A percentile compares a stretch with the other conserved stretches of the same genome.
phyloP scores from a whole-genome alignment of 2,329 filamentous ascomycete species.

The Chaetoscypha palmicola region DNA sequence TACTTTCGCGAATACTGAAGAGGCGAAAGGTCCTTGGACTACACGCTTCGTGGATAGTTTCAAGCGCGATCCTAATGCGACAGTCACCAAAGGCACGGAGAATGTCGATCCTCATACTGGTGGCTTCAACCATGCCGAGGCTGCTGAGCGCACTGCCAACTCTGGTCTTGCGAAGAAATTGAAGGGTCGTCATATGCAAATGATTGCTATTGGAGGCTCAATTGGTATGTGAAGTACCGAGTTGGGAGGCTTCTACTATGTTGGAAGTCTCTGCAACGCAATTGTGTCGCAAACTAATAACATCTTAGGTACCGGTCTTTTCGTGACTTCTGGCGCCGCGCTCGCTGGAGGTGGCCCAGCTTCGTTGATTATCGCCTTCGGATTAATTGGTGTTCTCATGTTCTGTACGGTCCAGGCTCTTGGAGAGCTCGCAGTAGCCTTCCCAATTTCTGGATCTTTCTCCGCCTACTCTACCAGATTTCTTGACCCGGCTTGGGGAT shows the following conservation, averaged over 20 bases:
- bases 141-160: slow-evolving; percentile 57
- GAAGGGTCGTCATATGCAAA: slow-evolving; percentile 47
- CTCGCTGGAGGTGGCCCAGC: slow-evolving; percentile 32
- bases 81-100: slow-evolving; percentile 32
- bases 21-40: slow-evolving; percentile 15
- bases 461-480: slow-evolving; percentile 90
- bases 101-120: background rate
- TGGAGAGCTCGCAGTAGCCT: slow-evolving; percentile 86
- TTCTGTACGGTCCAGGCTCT: slow-evolving; percentile 80
- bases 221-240: slow-evolving; percentile 15
- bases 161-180: slow-evolving; percentile 59
- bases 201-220: slow-evolving; percentile 45
- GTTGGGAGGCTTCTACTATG: too few relatives aligned
- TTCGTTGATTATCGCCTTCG: slow-evolving; percentile 27
- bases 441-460: slow-evolving; percentile 85
- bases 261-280: too few relatives aligned
- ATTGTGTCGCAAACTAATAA: slow-evolving; percentile 37
- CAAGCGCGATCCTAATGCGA: slow-evolving; percentile 36
- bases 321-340: slow-evolving; percentile 50
- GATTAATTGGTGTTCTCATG: slow-evolving; percentile 60
- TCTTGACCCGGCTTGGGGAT: slow-evolving; percentile 86
- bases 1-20: background rate
- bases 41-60: slow-evolving; percentile 26
- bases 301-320: slow-evolving; percentile 67
- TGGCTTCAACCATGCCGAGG: slow-evolving; percentile 56